These are phyloP conservation scores for Podaxis sp. DNA, from an alignment of 768 basidiomycete genomes.

Conservation along the genomic window DNA sequence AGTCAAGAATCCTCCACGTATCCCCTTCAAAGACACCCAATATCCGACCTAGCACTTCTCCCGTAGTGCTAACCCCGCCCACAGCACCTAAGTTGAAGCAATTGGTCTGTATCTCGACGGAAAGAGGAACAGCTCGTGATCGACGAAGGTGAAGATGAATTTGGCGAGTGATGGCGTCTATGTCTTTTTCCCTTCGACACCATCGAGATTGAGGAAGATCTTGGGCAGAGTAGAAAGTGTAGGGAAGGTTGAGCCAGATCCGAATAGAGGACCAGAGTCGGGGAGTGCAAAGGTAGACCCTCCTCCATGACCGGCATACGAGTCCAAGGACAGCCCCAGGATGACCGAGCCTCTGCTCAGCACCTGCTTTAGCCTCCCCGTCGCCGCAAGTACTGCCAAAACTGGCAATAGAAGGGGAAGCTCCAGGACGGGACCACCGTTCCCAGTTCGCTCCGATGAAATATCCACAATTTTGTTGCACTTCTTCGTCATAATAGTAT, in stretches of 20 bases:
- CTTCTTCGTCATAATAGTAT: constrained; percentile 15
- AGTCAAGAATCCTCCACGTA: constrained; percentile 9
- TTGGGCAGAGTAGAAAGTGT: constrained; percentile 7
- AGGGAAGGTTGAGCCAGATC: constrained; percentile 14
- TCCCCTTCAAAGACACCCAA: constrained; percentile 1
- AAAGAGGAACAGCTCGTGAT: constrained; percentile 12
- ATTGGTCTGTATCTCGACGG: constrained; percentile 14
- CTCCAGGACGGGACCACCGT: constrained; percentile 10
- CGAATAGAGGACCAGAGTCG: constrained; percentile 15
- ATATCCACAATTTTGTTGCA: constrained; percentile 15
- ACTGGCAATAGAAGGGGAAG: constrained; percentile 1
- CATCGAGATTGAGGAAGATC: background rate
- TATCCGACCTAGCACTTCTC: constrained; percentile 7
- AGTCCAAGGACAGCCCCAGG: constrained; percentile 13
- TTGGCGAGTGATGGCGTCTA: constrained; percentile 5
- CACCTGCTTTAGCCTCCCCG: background rate
- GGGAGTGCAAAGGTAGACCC: constrained; percentile 10
- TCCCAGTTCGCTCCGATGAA: constrained; percentile 15
- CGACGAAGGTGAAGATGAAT: constrained; percentile 10
- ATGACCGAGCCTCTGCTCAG: constrained; percentile 12
- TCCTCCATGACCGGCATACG: constrained; percentile 12
- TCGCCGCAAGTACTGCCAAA: background rate
- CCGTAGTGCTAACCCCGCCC: background rate
- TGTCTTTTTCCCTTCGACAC: constrained; percentile 10
- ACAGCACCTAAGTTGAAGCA: background rate